Conservation (phyloP, 2,329 filamentous ascomycete species). For the Neobulgaria alba region DNA sequence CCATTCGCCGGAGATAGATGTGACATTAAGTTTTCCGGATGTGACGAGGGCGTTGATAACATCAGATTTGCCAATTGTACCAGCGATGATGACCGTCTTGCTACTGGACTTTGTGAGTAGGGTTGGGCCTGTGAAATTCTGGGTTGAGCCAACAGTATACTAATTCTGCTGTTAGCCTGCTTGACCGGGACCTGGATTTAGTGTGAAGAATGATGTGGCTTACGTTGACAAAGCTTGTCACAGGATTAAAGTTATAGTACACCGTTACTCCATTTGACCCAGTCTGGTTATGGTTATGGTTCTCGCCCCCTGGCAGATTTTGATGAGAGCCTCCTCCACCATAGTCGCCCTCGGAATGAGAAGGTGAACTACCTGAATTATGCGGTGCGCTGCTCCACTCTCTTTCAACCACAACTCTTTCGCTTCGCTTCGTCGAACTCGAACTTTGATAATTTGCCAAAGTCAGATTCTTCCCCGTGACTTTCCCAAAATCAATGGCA, state of each 20-base stretch:
- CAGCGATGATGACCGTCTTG: constrained; percentile 56
- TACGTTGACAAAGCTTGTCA: constrained; percentile 23
- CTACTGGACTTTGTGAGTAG: constrained; percentile 25
- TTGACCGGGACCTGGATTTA: not conserved
- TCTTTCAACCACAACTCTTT: not conserved
- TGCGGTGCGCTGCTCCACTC: constrained; percentile 1
- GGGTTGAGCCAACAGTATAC: constrained; percentile 36
- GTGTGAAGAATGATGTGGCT: constrained; percentile 2
- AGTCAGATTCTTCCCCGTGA: constrained; percentile 57
- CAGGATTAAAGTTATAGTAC: constrained; percentile 22
- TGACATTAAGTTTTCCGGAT: constrained; percentile 48
- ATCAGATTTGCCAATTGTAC: constrained; percentile 56
- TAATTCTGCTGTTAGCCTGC: constrained; percentile 13
- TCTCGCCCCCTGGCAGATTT: constrained; percentile 4
- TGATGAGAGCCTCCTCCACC: not conserved
- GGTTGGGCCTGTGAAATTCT: constrained; percentile 37
- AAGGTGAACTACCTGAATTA: not conserved
- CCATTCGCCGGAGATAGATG: constrained; percentile 53
- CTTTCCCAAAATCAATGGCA: constrained; percentile 60
- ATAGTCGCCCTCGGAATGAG: not conserved
- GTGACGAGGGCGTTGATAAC: constrained; percentile 51
- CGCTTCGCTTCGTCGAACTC: constrained; percentile 3
- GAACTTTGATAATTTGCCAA: constrained; percentile 22
- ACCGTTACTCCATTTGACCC: constrained; percentile 13
- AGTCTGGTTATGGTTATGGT: constrained; percentile 12